A percentile compares a stretch with the other conserved stretches of the same genome.
These are phyloP conservation scores for Daedaleopsis nitida DNA, from an alignment of 768 basidiomycete species.

Conservation along the genomic window DNA sequence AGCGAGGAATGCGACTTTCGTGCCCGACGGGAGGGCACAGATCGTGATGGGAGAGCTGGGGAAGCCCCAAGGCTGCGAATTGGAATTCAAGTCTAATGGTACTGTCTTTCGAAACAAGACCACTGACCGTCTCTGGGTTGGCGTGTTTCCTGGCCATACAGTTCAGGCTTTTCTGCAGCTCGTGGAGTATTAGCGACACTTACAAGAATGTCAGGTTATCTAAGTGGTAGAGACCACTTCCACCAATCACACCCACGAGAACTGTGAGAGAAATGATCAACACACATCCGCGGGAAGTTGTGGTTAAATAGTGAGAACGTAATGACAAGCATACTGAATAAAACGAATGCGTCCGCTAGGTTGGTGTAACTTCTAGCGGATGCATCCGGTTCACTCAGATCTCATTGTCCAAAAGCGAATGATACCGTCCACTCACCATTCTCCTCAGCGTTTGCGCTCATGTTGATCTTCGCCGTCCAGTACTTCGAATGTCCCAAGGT, in stretches of 20 bases:
- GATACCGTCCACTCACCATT: no score
- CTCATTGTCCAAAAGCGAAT: no score
- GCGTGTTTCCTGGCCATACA: slow-evolving; percentile 57
- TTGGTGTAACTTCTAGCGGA: no score
- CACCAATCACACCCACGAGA: slow-evolving; percentile 87
- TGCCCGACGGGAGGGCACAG: slow-evolving; percentile 79
- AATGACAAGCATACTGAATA: no score
- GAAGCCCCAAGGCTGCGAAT: slow-evolving; percentile 83
- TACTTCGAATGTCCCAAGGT: no score
- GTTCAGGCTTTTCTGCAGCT: background rate
- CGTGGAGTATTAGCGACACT: background rate
- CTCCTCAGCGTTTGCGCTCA: no score
- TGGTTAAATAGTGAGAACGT: background rate
- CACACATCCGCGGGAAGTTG: background rate
- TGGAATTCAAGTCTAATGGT: no score
- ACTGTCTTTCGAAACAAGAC: no score
- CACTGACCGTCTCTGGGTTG: slow-evolving; percentile 81
- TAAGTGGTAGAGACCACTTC: slow-evolving; percentile 90
- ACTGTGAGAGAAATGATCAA: slow-evolving; percentile 42
- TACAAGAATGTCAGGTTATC: slow-evolving; percentile 89
- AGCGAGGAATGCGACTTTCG: slow-evolving; percentile 84
- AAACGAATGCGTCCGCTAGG: no score
- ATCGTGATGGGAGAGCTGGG: slow-evolving; percentile 94
- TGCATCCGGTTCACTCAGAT: no score
- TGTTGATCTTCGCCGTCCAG: no score